These are phyloP conservation scores for Aspergillus proliferans DNA, from an alignment of 2,329 filamentous ascomycete species.

Conservation along the genomic window DNA sequence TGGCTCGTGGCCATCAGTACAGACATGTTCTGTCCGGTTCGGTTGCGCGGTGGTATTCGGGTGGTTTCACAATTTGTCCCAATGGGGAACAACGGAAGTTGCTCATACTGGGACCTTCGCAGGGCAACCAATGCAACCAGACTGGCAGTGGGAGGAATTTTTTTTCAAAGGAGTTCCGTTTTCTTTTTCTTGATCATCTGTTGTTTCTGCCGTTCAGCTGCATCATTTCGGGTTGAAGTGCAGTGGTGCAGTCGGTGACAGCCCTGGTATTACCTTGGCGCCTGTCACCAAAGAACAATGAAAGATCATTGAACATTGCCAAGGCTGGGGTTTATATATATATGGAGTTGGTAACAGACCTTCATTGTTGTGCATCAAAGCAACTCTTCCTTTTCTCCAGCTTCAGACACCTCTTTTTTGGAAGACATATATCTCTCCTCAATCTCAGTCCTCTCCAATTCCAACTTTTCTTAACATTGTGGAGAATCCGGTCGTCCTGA, in stretches of 20 bases:
- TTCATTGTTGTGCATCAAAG: background rate
- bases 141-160: too few species aligned
- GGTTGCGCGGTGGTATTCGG: conserved; percentile 14
- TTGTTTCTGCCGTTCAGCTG: conserved; percentile 5
- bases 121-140: too few species aligned
- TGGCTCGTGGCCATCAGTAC: background rate
- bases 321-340: background rate
- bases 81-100: conserved; percentile 10
- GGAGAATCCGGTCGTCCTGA: background rate
- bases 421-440: background rate
- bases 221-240: conserved; percentile 4
- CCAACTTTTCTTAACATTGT: background rate
- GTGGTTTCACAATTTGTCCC: conserved; percentile 16
- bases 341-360: background rate
- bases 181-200: conserved; percentile 1
- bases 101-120: background rate
- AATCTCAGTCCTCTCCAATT: background rate
- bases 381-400: background rate
- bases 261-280: conserved; percentile 14
- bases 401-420: background rate
- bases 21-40: background rate
- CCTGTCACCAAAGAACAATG: conserved; percentile 3
- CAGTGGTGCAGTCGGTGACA: conserved; percentile 13
- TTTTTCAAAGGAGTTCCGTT: background rate
- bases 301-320: background rate